A percentile compares a stretch with the other conserved stretches of the same genome.
These are phyloP conservation scores for Trypanosoma mega DNA, from an alignment of 208 protist genomes.

Conservation along the genomic window DNA sequence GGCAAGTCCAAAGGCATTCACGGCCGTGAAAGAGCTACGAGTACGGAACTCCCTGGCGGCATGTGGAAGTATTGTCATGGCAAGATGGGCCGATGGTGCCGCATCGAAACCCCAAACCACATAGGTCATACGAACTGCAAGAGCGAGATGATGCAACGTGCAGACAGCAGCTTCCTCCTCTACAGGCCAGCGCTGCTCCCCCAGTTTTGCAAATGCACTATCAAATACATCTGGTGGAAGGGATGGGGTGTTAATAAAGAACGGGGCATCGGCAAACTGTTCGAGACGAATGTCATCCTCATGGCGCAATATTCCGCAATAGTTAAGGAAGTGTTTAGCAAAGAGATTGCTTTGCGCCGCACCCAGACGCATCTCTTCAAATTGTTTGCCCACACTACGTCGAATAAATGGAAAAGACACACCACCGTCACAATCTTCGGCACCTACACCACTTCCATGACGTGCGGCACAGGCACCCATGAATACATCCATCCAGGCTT, in stretches of 20 bases:
- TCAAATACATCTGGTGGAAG: constrained; percentile 16
- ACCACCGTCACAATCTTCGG: constrained; percentile 64
- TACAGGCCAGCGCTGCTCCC: constrained; percentile 43
- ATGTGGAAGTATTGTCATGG: constrained; percentile 3
- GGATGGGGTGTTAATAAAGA: constrained; percentile 51
- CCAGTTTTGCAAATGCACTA: constrained; percentile 1
- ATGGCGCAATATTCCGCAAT: constrained; percentile 56
- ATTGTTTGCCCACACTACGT: constrained; percentile 34
- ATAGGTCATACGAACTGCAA: constrained; percentile 75
- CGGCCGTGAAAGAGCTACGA: background rate
- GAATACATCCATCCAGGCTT: constrained; percentile 53
- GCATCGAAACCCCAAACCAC: constrained; percentile 67
- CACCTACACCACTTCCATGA: constrained; percentile 43
- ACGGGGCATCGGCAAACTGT: constrained; percentile 75
- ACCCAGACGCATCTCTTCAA: constrained; percentile 32
- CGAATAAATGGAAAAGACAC: constrained; percentile 62
- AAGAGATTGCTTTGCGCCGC: constrained; percentile 42
- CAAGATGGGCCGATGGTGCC: constrained; percentile 12
- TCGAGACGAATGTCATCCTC: constrained; percentile 68
- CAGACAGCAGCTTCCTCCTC: constrained; percentile 70
- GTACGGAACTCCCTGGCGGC: background rate
- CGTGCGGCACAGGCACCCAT: constrained; percentile 36
- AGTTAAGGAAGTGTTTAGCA: constrained; percentile 68
- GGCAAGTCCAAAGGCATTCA: too few species aligned
- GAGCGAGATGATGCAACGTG: constrained; percentile 65